Conservation (phyloP, 2,329 filamentous ascomycete genomes). For the Cadophora gregata region DNA sequence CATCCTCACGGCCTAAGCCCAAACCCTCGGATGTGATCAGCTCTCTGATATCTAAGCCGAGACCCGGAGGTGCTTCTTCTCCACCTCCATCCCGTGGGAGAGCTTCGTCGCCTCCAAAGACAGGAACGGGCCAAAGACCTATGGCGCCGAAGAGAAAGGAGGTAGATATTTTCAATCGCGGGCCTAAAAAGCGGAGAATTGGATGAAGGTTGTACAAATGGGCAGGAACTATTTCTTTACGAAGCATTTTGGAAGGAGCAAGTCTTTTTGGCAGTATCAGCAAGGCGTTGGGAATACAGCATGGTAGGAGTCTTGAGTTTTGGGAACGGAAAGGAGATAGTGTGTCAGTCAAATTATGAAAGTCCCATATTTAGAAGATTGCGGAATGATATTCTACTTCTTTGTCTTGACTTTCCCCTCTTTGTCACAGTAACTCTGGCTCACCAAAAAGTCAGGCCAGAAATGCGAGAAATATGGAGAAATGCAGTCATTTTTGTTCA, state of each 20-base stretch:
- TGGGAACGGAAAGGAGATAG: no score
- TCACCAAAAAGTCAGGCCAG: no score
- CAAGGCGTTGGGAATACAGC: background rate
- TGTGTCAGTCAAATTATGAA: background rate
- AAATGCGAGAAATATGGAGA: background rate
- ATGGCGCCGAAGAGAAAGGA: conserved; percentile 35
- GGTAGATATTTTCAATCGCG: conserved; percentile 40
- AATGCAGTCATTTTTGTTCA: background rate
- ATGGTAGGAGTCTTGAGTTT: no score
- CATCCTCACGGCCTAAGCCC: conserved; percentile 13
- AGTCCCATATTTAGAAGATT: background rate
- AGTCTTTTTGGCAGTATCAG: background rate
- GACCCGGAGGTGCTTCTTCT: conserved; percentile 15
- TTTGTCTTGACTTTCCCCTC: no score
- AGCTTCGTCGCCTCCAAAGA: conserved; percentile 23
- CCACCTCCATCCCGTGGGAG: conserved; percentile 15
- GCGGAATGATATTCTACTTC: no score
- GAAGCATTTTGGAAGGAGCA: background rate
- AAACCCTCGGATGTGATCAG: conserved; percentile 27
- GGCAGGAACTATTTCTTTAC: background rate
- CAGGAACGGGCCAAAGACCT: conserved; percentile 24
- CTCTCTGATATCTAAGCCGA: conserved; percentile 25
- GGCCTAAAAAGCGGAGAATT: conserved; percentile 27
- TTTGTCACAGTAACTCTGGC: no score
- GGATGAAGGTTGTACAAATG: background rate